phyloP scores from a whole-genome alignment of 2,329 filamentous ascomycete species.

The Clathrospora elynae region DNA sequence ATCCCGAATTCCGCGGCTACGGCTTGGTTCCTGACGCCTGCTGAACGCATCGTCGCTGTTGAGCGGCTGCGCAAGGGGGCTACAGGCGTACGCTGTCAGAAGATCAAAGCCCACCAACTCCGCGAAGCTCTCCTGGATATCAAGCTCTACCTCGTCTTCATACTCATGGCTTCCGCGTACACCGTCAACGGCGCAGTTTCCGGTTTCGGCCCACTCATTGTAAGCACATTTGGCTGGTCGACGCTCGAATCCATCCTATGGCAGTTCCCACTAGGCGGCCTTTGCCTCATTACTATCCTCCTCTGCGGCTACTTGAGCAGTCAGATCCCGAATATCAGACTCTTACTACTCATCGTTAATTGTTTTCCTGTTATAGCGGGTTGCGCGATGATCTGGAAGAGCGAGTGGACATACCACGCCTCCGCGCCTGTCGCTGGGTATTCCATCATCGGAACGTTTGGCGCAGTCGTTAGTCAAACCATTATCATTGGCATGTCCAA shows the following conservation, averaged over 20 bases:
- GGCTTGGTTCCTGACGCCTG: conserved; percentile 70
- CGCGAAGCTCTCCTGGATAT: conserved; percentile 56
- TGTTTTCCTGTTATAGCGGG: conserved; percentile 77
- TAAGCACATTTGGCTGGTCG: conserved; percentile 51
- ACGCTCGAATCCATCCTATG: conserved; percentile 53
- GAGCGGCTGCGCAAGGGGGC: conserved; percentile 55
- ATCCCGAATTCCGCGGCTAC: conserved; percentile 69
- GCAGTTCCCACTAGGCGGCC: conserved; percentile 73
- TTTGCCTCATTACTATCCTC: conserved; percentile 71
- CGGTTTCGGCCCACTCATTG: conserved; percentile 47
- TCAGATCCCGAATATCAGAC: conserved; percentile 65
- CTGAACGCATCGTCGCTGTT: conserved; percentile 64
- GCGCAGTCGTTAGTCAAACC: conserved; percentile 68
- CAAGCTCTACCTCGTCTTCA: conserved; percentile 49
- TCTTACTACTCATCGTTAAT: conserved; percentile 67
- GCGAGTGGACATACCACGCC: conserved; percentile 65
- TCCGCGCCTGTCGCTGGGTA: conserved; percentile 72
- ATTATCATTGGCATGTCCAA: conserved; percentile 67
- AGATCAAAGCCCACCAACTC: conserved; percentile 59
- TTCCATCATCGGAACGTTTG: conserved; percentile 74
- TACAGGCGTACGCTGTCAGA: conserved; percentile 58
- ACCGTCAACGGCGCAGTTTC: conserved; percentile 57
- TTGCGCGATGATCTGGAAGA: conserved; percentile 76
- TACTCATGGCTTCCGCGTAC: conserved; percentile 59
- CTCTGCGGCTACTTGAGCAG: conserved; percentile 68